Base-by-base conservation (phyloP, 805 yeast genomes). In the Yarrowia divulgata region DNA sequence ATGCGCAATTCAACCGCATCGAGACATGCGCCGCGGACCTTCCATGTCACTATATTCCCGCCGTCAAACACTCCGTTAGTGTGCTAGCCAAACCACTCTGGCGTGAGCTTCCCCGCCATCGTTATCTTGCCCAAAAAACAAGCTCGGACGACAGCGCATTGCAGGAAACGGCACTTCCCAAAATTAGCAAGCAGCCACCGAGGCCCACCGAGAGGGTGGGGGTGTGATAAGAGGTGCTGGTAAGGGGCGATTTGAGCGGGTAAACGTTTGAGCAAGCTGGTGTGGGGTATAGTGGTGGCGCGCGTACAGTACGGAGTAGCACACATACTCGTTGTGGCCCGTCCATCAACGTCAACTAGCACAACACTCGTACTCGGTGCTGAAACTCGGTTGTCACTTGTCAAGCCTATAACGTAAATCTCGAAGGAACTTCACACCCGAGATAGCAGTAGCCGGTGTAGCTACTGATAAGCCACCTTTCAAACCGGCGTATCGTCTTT, bases 111-210 rank as follows among this genome's bases (percentile, higher is more conserved):
- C 66, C 66, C 66, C 66, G 52, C 66, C 66, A 60, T 60, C 66
- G 66, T 60, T 60, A 60, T 60, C 66, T 60, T 60, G 52, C 12
- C 66, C 66, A 60, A 45, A 43, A 60, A 32, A 43, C 35, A 60
- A 60, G 34, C 66, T 60, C 66, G 66, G 48, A 18, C 42, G 50
- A 45, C 66, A 32, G 66, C 52, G 66, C 66, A 43, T 60, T 60
- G 66, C 66, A 60, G 66, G 66, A 60, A 60, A 60, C 66, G 66
- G 66, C 66, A 60, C 66, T 60, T 52, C 42, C 52, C 66, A 32
- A 60, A 45, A 60, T 57, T 57, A 57, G 63, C 66, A 60, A 60
- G 66, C 66, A 60, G 66, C 66, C 66, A 60, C 63, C 52, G 66
- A 45, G 50, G 50, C 64, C 64, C 39, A n/a, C 8, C 6, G 19